Conservation (phyloP, 306 rosid genomes). For the Sindora glabra region DNA sequence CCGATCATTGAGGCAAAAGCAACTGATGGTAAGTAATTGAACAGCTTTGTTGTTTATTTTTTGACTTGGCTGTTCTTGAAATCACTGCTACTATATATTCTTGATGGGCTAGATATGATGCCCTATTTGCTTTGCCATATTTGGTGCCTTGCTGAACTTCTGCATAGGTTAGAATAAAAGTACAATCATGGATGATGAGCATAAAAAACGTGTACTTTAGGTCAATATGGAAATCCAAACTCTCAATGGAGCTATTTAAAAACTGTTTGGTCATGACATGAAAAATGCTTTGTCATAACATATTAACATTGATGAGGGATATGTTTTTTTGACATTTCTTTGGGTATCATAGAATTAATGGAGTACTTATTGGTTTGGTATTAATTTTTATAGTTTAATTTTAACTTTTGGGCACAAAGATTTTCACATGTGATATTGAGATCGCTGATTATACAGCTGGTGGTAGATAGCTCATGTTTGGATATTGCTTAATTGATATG, state of each 20-base stretch:
- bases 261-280: not conserved
- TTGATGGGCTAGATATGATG: not conserved
- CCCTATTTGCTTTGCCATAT: not conserved
- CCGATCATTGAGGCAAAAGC: constrained; percentile 89
- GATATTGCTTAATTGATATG: not conserved
- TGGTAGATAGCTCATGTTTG: not conserved
- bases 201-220: not conserved
- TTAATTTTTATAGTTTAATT: no score
- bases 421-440: no score
- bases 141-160: not conserved
- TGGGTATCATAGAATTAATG: no score
- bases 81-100: not conserved
- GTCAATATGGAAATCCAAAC: not conserved
- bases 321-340: no score
- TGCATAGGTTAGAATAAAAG: not conserved
- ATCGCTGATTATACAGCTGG: no score
- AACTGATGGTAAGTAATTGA: constrained; percentile 58
- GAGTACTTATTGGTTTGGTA: no score
- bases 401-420: no score
- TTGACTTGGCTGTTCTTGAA: not conserved
- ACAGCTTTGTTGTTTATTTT: not conserved
- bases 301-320: no score
- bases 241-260: not conserved
- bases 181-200: not conserved
- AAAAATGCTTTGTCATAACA: not conserved